Base-by-base conservation (phyloP, 164 flowering plant genomes). In the Nymphaea thermarum region DNA sequence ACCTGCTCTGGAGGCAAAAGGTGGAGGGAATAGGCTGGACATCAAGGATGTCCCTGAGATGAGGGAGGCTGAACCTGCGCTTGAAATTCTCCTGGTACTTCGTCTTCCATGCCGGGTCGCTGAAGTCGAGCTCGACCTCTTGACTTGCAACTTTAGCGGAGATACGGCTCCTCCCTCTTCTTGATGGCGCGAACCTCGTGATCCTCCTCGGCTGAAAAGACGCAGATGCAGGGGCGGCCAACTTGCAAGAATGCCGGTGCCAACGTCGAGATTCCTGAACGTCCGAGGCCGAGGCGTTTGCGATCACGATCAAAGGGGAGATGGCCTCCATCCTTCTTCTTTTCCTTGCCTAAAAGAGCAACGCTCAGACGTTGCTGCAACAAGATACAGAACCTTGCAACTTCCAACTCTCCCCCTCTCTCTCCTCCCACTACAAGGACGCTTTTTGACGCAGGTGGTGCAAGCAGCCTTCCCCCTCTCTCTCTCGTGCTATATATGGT, bases 1-100 rank as follows among this genome's bases (percentile, higher is more conserved):
- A 82, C 85, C 85, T 78, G 80, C 81, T 86, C 62, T 66, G 81
- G 76, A 88, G 96, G 64, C 96, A 88, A 67, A 88, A 93, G 16
- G 96, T 88, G 17, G 98, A 90, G 15, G 92, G 98, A 68, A 84
- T 78, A 0, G 93, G 73, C 64, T 59, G 70, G 41, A 80, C 77
- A 42, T 84, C 86, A 62, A 83, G 80, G 44, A 81, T 62, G 70
- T 90, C 96, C 16, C 85, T 83, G 71, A 93, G 60, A 68, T 93
- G 98, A 66, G 95, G 96, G 66, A 90, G 68, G 45, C 67, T 66
- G 69, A 93, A 90, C 60, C 95, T 82, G n/a, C 18, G 53, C 71
- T 86, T 93, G 71, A 88, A 93, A 62, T 90, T 89, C 10, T 63
- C 64, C 79, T 88, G 79, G 69, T 71, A 90, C 80, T 86, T 83